phyloP scores from a whole-genome alignment of 768 basidiomycete genomes.

The Serpula lacrymans region DNA sequence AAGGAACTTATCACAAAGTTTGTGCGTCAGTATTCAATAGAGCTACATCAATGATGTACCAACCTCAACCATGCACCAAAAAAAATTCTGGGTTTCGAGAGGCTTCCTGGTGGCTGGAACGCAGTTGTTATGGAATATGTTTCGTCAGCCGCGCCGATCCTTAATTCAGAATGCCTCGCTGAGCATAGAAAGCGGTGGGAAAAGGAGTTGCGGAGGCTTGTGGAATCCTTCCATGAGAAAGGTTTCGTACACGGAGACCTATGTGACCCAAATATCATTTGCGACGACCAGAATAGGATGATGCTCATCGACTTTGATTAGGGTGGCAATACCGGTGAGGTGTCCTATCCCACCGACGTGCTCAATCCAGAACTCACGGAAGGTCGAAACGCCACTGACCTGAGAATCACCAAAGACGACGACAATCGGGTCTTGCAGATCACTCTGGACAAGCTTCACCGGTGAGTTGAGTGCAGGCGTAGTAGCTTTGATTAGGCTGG shows the following conservation, averaged over 20 bases:
- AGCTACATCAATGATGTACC: conserved; percentile 21
- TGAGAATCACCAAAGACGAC: too few relatives aligned
- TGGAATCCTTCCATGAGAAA: conserved; percentile 10
- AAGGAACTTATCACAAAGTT: conserved; percentile 18
- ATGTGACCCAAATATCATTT: conserved; percentile 19
- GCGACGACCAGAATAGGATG: not conserved
- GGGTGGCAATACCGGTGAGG: conserved; percentile 16
- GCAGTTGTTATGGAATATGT: conserved; percentile 33
- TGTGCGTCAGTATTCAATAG: conserved; percentile 13
- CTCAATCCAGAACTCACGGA: too few relatives aligned
- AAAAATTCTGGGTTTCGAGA: conserved; percentile 22
- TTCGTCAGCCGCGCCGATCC: not conserved
- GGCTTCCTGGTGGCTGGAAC: conserved; percentile 25
- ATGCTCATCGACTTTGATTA: conserved; percentile 30
- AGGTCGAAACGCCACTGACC: too few relatives aligned
- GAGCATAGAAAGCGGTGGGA: conserved; percentile 1
- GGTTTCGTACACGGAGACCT: conserved; percentile 22
- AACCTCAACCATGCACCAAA: conserved; percentile 17
- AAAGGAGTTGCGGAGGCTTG: conserved; percentile 1
- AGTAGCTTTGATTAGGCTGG: too few relatives aligned
- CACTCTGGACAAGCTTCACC: too few relatives aligned
- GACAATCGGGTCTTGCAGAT: too few relatives aligned
- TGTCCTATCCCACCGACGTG: conserved; percentile 18
- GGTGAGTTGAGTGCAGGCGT: too few relatives aligned
- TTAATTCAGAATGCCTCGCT: not conserved